Evolutionary conservation across 2,329 filamentous ascomycete genomes (phyloP).

Genomic region (Nemania abortiva): DNA sequence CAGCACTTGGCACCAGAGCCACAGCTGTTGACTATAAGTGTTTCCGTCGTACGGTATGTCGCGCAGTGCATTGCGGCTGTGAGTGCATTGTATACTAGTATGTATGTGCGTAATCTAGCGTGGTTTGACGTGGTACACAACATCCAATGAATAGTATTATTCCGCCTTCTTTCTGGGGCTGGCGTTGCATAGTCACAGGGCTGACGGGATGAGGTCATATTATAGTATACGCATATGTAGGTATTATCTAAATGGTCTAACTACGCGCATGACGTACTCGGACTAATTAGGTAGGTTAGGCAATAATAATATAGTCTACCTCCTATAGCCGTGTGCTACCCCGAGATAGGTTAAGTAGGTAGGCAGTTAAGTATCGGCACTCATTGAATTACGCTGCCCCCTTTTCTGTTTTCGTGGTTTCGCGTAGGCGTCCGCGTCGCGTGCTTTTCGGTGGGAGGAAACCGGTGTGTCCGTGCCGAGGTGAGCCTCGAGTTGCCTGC

Average conservation of each 20-base stretch:
- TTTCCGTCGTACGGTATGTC: not conserved
- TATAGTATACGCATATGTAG: slow-evolving; percentile 3
- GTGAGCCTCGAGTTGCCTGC: not conserved
- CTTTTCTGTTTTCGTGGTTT: not conserved
- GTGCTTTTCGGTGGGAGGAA: slow-evolving; percentile 12
- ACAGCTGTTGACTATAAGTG: not conserved
- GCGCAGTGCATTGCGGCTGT: slow-evolving; percentile 1
- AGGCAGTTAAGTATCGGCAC: not conserved
- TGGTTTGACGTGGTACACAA: not conserved
- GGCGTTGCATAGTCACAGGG: not conserved
- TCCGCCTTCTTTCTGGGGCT: not conserved
- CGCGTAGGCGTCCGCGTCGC: not conserved
- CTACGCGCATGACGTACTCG: not conserved
- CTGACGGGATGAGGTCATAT: slow-evolving; percentile 5
- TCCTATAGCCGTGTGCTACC: not conserved
- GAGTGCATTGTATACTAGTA: not conserved
- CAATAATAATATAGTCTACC: not conserved
- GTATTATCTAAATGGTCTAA: not conserved
- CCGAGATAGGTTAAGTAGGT: not conserved
- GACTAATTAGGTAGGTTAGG: not conserved
- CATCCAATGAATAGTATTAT: not conserved
- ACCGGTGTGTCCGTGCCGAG: not conserved
- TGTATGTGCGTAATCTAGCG: not conserved
- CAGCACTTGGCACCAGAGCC: too few relatives aligned
- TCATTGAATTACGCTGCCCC: not conserved